A percentile compares a stretch with the other conserved stretches of the same genome.
These are phyloP conservation scores for Astrothelium subdiscretum DNA, from an alignment of 495 filamentous ascomycete species.

Conservation along the genomic window DNA sequence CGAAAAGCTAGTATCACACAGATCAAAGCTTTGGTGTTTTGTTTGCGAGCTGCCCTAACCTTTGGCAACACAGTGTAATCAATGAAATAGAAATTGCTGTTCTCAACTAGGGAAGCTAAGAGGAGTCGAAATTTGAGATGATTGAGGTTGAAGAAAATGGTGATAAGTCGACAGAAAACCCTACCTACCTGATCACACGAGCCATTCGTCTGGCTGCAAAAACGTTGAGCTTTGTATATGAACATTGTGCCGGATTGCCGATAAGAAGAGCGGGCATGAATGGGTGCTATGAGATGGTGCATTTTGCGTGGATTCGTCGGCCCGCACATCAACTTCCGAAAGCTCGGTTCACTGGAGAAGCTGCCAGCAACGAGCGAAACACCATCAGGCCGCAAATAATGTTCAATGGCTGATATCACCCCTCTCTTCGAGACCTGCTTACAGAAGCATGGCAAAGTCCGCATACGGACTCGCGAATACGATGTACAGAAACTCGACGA, in stretches of 20 bases:
- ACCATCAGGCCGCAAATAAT: background rate
- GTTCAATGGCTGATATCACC: conserved; percentile 48
- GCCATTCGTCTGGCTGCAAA: background rate
- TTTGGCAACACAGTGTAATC: too few species aligned
- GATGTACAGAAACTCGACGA: conserved; percentile 53
- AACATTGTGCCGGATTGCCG: background rate
- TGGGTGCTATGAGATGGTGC: too few species aligned
- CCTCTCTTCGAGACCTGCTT: conserved; percentile 59
- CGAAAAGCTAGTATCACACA: too few species aligned
- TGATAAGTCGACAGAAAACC: background rate
- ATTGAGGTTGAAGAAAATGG: background rate
- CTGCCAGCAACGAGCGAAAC: background rate
- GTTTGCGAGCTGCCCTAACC: too few species aligned
- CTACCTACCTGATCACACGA: background rate
- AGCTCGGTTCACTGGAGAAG: background rate
- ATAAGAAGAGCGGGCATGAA: background rate
- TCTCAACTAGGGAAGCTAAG: too few species aligned
- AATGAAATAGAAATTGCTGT: too few species aligned
- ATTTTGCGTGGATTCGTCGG: background rate
- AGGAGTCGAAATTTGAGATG: too few species aligned
- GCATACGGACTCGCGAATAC: conserved; percentile 29
- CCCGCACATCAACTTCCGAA: background rate
- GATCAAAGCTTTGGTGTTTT: too few species aligned
- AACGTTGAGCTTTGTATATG: background rate
- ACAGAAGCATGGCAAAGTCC: conserved; percentile 40